Conservation (phyloP, 352 stramenopile species). For the Phytophthora syringae region DNA sequence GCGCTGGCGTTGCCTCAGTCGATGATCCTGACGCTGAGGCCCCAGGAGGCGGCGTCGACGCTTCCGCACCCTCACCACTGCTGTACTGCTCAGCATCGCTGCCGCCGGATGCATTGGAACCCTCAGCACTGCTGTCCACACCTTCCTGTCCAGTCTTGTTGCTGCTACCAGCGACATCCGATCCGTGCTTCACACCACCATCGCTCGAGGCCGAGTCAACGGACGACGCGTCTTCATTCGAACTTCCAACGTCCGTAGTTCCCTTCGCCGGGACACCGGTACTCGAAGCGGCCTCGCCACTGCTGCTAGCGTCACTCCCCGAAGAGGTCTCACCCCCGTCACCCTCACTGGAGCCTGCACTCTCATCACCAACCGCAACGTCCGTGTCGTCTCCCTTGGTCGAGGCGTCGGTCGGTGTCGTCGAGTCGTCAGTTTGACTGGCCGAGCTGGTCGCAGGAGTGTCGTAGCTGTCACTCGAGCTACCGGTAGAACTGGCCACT, state of each 20-base stretch:
- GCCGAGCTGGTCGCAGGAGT: slow-evolving; percentile 4
- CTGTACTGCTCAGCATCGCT: slow-evolving; percentile 10
- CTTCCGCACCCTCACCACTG: slow-evolving; percentile 1
- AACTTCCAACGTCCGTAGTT: neutral
- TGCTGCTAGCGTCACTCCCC: neutral
- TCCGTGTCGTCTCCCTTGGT: slow-evolving; percentile 1
- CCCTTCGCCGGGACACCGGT: slow-evolving; percentile 5
- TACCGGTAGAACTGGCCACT: slow-evolving; percentile 7
- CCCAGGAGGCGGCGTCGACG: neutral
- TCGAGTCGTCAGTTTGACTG: slow-evolving; percentile 17
- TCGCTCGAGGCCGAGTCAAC: slow-evolving; percentile 11
- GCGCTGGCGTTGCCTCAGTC: no score
- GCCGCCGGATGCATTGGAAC: slow-evolving; percentile 5
- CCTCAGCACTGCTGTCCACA: slow-evolving; percentile 4
- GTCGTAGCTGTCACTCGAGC: slow-evolving; percentile 7
- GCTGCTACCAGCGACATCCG: slow-evolving; percentile 2
- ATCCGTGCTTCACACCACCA: slow-evolving; percentile 1
- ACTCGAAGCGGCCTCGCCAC: slow-evolving; percentile 7
- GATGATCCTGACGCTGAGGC: neutral
- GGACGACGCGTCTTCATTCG: slow-evolving; percentile 18
- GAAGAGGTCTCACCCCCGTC: no score
- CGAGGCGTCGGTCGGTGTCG: neutral
- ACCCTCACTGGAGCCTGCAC: neutral
- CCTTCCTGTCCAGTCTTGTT: slow-evolving; percentile 9
- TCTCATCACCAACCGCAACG: neutral